Conservation (phyloP, 1,284 basidiomycete genomes). For the Puccinia triticina region DNA sequence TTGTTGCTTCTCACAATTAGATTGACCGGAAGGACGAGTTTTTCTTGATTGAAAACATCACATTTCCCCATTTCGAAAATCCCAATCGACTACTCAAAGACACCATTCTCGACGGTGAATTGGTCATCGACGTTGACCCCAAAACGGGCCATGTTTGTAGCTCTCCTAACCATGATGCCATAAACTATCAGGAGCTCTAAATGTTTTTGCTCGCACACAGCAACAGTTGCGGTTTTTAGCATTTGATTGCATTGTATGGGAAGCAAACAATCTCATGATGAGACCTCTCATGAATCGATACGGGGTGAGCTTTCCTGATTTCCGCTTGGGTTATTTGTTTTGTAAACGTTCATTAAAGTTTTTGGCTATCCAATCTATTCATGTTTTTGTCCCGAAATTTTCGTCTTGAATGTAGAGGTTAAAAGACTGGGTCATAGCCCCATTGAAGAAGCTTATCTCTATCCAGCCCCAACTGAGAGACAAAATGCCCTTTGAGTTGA, state of each 20-base stretch:
- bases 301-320: constrained; percentile 68
- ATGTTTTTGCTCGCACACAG: constrained; percentile 62
- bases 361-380: background rate
- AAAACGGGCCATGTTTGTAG: constrained; percentile 68
- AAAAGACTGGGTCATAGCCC: constrained; percentile 78
- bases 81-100: constrained; percentile 68
- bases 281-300: constrained; percentile 83
- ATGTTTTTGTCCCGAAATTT: constrained; percentile 33
- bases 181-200: background rate
- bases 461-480: constrained; percentile 70
- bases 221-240: constrained; percentile 79
- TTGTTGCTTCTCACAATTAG: constrained; percentile 62
- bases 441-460: constrained; percentile 72
- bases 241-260: constrained; percentile 89
- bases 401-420: constrained; percentile 67
- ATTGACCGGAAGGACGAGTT: constrained; percentile 94
- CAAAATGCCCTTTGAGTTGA: constrained; percentile 82
- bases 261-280: constrained; percentile 82
- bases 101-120: constrained; percentile 89
- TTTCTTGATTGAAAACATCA: constrained; percentile 72
- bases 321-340: background rate
- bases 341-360: background rate
- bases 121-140: constrained; percentile 86
- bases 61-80: constrained; percentile 83
- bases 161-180: background rate